A percentile compares a stretch with the other conserved stretches of the same genome.
Conservation (phyloP, 139 green algal genomes). For the Tetraselmis striata region DNA sequence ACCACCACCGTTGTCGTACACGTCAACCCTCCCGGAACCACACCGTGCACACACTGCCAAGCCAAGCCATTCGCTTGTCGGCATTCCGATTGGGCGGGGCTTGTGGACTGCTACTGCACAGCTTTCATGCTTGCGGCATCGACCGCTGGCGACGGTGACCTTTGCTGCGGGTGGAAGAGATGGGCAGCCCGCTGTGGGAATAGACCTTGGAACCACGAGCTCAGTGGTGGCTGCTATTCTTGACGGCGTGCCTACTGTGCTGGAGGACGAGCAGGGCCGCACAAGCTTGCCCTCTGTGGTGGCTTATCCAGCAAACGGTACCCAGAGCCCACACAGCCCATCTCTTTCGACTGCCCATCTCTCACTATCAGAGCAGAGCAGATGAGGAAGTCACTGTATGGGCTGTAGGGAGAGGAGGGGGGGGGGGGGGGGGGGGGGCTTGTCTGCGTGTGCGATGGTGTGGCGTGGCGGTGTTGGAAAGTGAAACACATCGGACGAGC, state of each 20-base stretch:
- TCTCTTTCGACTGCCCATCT: neutral
- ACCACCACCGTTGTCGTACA: too few species aligned
- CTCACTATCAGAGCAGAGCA: neutral
- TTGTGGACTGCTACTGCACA: too few species aligned
- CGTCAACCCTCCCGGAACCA: too few species aligned
- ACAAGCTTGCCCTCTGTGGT: neutral
- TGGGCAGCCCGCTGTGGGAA: conserved; percentile 2
- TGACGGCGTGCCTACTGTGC: neutral
- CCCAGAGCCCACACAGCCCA: neutral
- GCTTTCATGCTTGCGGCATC: too few species aligned
- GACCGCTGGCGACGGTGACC: too few species aligned
- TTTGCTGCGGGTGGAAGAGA: too few species aligned
- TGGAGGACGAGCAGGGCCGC: neutral
- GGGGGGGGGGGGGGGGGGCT: neutral
- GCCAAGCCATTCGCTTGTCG: too few species aligned
- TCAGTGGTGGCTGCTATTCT: neutral
- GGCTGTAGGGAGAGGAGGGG: neutral
- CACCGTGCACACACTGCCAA: too few species aligned
- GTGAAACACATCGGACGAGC: neutral
- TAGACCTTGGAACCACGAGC: conserved; percentile 11
- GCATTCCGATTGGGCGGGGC: too few species aligned
- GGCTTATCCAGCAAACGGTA: neutral
- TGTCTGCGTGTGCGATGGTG: neutral
- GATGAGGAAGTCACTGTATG: neutral
- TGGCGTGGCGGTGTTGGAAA: neutral